These are phyloP conservation scores for Candida sp. DNA, from an alignment of 1,139 yeast species.

Conservation along the genomic window DNA sequence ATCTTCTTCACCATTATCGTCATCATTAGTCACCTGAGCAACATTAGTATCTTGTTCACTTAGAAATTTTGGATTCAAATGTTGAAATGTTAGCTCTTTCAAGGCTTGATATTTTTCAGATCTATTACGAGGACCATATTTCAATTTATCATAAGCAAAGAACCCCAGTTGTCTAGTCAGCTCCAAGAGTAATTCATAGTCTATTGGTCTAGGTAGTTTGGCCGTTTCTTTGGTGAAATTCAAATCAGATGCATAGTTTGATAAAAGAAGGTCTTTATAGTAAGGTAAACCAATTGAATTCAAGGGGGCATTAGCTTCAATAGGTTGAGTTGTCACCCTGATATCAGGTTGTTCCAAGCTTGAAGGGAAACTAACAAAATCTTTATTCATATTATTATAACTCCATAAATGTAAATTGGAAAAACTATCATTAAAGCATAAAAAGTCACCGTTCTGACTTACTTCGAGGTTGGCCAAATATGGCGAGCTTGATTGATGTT, in stretches of 20 bases:
- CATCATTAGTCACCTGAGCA: slow-evolving; percentile 1
- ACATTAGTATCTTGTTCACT: slow-evolving; percentile 54
- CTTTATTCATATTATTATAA: slow-evolving; percentile 26
- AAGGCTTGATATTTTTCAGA: slow-evolving; percentile 46
- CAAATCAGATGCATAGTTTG: slow-evolving; percentile 72
- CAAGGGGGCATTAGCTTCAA: slow-evolving; percentile 53
- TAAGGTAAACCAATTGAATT: slow-evolving; percentile 84
- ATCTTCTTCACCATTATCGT: slow-evolving; percentile 5
- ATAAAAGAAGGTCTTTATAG: slow-evolving; percentile 71
- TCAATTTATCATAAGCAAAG: slow-evolving; percentile 51
- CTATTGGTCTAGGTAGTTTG: slow-evolving; percentile 45
- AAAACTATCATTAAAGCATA: slow-evolving; percentile 65
- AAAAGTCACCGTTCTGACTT: slow-evolving; percentile 77
- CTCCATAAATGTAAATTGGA: slow-evolving; percentile 79
- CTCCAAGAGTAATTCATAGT: slow-evolving; percentile 31
- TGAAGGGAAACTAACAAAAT: slow-evolving; percentile 45
- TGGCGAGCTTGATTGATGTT: slow-evolving; percentile 11
- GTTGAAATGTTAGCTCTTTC: slow-evolving; percentile 18
- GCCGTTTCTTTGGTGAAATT: slow-evolving; percentile 53
- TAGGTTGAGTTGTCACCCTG: slow-evolving; percentile 21
- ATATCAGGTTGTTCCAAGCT: slow-evolving; percentile 51
- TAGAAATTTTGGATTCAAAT: slow-evolving; percentile 57
- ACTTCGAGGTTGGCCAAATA: slow-evolving; percentile 58
- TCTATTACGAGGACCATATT: slow-evolving; percentile 53
- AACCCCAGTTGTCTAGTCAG: slow-evolving; percentile 13